Base-by-base conservation (phyloP, 495 filamentous ascomycete genomes). In the Diplogelasinospora grovesii region DNA sequence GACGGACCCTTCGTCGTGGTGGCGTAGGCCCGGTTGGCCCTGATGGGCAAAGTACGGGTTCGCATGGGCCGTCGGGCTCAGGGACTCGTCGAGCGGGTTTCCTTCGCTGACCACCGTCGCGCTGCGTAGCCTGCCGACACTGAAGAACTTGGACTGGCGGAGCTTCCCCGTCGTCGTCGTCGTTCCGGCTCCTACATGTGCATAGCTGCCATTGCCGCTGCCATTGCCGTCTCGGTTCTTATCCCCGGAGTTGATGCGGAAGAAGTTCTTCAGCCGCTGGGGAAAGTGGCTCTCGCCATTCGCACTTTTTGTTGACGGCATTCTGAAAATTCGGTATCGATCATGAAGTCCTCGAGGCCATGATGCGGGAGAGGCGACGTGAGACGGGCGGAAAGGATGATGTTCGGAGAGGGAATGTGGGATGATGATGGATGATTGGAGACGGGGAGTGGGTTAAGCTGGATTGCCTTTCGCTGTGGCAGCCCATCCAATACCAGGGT, bases 11-110 rank as follows among this genome's bases (percentile, higher is more conserved):
- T 95, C 86, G 60, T 96, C 93, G 64, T 89, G 89, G 66, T 98
- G 92, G 49, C 92, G 79, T 49, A 97, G 66, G 38, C 85, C 81
- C 14, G 92, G 92, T 44, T 88, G 90, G 39, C 92, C 92, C 60
- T 98, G 92, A 60, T 97, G 93, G 34, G 81, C 84, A 61, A 98
- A 98, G 57, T 98, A 98, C 3, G 92, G 92, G 56, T 98, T 98
- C 21, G 89, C 93, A 48, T 89, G 81, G 11, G 90, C 93, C 13
- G 88, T 96, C 16, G 93, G 92, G 45, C 88, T 95, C 41, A 95
- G 73, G 49, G 75, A 71, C 59, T 95, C 88, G 53, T 95, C 90
- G 28, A 95, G 73, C 26, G 80, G 77, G 57, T 96, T 87, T 49
- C 90, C 87, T 59, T 97, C 92, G 61, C 89, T 95, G 30, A 89